Conservation (phyloP, 768 basidiomycete genomes). For the Termitomyces sp. region DNA sequence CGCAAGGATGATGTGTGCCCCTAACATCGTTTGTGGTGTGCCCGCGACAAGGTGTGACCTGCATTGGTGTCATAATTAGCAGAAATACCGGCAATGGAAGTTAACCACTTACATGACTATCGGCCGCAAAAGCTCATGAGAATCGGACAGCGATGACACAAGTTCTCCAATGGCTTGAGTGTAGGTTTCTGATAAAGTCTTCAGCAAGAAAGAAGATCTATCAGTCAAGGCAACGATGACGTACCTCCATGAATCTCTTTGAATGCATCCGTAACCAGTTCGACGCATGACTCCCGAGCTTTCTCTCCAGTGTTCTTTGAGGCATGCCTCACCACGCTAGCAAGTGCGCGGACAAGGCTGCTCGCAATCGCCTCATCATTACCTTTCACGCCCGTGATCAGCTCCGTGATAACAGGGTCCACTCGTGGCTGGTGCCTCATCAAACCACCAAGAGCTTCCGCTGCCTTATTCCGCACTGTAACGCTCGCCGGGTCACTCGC, state of each 20-base stretch:
- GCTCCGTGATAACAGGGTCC: conserved; percentile 92
- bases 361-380: conserved; percentile 71
- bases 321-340: conserved; percentile 70
- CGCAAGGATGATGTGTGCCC: conserved; percentile 60
- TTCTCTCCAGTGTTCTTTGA: conserved; percentile 76
- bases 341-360: conserved; percentile 74
- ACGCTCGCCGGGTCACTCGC: conserved; percentile 76
- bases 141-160: conserved; percentile 60
- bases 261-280: conserved; percentile 80
- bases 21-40: conserved; percentile 63
- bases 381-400: conserved; percentile 57
- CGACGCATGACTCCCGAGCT: conserved; percentile 68
- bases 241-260: conserved; percentile 67
- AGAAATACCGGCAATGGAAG: background rate
- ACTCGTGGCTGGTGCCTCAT: conserved; percentile 91
- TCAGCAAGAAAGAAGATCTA: conserved; percentile 9
- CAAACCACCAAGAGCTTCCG: conserved; percentile 80
- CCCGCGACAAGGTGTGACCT: conserved; percentile 66
- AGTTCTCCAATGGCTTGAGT: conserved; percentile 61
- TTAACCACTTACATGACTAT: conserved; percentile 59
- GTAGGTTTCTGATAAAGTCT: conserved; percentile 57
- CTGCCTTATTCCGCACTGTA: conserved; percentile 79
- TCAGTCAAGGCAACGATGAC: background rate
- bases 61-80: conserved; percentile 8
- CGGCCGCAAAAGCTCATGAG: conserved; percentile 60